A percentile compares a stretch with the other conserved stretches of the same genome.
These are phyloP conservation scores for Gentiana dahurica DNA, from an alignment of 257 asterid genomes.

Conservation along the genomic window DNA sequence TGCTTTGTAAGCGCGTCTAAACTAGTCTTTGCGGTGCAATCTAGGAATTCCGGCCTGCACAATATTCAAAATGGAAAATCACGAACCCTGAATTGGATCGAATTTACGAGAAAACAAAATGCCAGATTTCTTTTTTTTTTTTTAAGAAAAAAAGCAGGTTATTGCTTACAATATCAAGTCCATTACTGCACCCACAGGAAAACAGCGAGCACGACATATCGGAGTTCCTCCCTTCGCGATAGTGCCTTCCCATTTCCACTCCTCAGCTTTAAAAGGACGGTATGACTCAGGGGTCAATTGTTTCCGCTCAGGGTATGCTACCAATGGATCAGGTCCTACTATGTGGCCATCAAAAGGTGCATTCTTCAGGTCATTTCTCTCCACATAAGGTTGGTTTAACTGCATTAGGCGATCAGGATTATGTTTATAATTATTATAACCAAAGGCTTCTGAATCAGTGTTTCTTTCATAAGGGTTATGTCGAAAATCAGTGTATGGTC, in stretches of 20 bases:
- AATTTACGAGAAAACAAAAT: background rate
- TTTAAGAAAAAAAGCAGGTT: background rate
- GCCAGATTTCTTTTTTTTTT: too few relatives aligned
- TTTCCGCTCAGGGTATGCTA: slow-evolving; percentile 28
- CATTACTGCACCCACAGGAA: slow-evolving; percentile 85
- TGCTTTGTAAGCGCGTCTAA: slow-evolving; percentile 90
- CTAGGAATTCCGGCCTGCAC: slow-evolving; percentile 71
- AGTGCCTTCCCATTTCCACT: slow-evolving; percentile 97
- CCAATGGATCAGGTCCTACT: slow-evolving; percentile 30
- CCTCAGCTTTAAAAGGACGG: slow-evolving; percentile 44
- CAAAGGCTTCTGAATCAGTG: slow-evolving; percentile 43
- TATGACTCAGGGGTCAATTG: slow-evolving; percentile 38
- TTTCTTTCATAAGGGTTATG: slow-evolving; percentile 29
- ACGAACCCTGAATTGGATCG: background rate
- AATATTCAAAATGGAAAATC: slow-evolving; percentile 7
- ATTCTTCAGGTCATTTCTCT: slow-evolving; percentile 39
- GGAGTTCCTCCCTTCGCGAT: slow-evolving; percentile 83
- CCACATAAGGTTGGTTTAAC: slow-evolving; percentile 31
- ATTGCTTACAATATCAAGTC: slow-evolving; percentile 74
- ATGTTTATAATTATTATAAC: slow-evolving; percentile 38
- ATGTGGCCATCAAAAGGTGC: slow-evolving; percentile 39
- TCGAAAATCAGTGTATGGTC: slow-evolving; percentile 28
- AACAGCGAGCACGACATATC: slow-evolving; percentile 91
- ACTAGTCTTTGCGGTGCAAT: slow-evolving; percentile 94
- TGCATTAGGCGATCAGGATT: slow-evolving; percentile 29